A percentile compares a stretch with the other conserved stretches of the same genome.
Evolutionary conservation across 225 moss, liverwort and hornwort genomes (phyloP).

Genomic region (Bryum argenteum): DNA sequence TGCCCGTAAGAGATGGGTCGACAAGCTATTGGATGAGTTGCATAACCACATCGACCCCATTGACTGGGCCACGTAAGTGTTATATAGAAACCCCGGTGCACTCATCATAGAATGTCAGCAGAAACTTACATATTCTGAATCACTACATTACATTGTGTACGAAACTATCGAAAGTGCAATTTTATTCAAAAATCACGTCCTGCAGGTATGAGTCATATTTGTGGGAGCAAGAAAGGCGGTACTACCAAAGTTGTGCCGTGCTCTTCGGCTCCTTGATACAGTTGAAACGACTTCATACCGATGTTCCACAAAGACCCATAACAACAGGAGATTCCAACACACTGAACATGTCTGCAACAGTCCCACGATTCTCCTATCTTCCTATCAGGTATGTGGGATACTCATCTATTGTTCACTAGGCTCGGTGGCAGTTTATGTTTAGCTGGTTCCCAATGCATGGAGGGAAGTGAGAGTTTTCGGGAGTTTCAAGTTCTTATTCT

Average conservation of each 20-base stretch:
- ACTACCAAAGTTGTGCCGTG: constrained; percentile 89
- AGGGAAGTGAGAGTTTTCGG: too few relatives aligned
- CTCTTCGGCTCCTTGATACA: constrained; percentile 88
- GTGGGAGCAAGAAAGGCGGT: constrained; percentile 87
- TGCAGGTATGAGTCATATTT: constrained; percentile 88
- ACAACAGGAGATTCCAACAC: constrained; percentile 74
- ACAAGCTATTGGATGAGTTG: constrained; percentile 56
- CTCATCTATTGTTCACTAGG: not conserved
- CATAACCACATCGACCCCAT: constrained; percentile 83
- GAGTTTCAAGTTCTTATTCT: too few relatives aligned
- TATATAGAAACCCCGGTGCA: too few relatives aligned
- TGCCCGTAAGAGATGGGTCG: constrained; percentile 62
- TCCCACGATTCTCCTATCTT: constrained; percentile 90
- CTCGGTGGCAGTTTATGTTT: not conserved
- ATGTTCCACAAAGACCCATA: constrained; percentile 50
- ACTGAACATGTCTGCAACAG: constrained; percentile 78
- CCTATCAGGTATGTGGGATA: constrained; percentile 71
- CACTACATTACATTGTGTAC: too few relatives aligned
- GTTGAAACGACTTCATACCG: constrained; percentile 79
- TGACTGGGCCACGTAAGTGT: constrained; percentile 94
- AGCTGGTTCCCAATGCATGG: too few relatives aligned
- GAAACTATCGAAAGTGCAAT: not conserved
- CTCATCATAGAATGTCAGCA: too few relatives aligned
- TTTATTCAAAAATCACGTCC: not conserved
- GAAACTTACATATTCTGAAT: too few relatives aligned